Conservation (phyloP, 2,329 filamentous ascomycete species). For the Myriangium duriaei region DNA sequence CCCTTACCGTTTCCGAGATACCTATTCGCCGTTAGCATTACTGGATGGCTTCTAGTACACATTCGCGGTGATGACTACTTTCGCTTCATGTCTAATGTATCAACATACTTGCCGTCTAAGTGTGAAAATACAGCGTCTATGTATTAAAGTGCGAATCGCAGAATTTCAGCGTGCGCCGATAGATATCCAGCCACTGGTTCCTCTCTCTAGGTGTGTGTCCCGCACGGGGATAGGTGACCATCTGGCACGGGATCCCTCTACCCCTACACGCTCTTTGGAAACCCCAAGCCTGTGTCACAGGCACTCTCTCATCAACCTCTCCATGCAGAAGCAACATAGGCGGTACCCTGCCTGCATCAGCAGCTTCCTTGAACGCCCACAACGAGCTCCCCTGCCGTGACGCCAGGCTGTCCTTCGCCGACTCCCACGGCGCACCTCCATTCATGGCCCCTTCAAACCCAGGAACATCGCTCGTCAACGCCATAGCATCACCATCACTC, state of each 20-base stretch:
- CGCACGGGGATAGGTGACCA: slow-evolving; percentile 26
- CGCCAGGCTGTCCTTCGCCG: slow-evolving; percentile 12
- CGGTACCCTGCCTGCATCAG: slow-evolving; percentile 16
- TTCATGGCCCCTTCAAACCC: slow-evolving; percentile 18
- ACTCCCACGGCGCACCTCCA: slow-evolving; percentile 19
- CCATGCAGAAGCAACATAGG: slow-evolving; percentile 26
- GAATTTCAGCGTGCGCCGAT: slow-evolving; percentile 15
- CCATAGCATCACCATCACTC: slow-evolving; percentile 26
- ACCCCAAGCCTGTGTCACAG: slow-evolving; percentile 22
- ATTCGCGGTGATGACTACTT: too few species aligned
- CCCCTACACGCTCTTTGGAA: slow-evolving; percentile 22
- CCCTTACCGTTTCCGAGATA: too few species aligned
- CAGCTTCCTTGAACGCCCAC: slow-evolving; percentile 19
- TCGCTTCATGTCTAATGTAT: not conserved
- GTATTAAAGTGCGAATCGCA: slow-evolving; percentile 13
- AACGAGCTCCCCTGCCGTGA: slow-evolving; percentile 18
- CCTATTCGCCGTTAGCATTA: too few species aligned
- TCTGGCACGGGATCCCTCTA: slow-evolving; percentile 21
- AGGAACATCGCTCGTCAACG: slow-evolving; percentile 22
- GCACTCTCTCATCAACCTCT: slow-evolving; percentile 23
- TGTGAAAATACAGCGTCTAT: not conserved
- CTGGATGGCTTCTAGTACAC: too few species aligned
- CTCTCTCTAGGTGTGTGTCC: slow-evolving; percentile 21
- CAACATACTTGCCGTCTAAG: too few species aligned
- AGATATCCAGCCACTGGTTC: slow-evolving; percentile 19